Base-by-base conservation (phyloP, 2,329 filamentous ascomycete genomes). In the Nothomitra cinnamomea region DNA sequence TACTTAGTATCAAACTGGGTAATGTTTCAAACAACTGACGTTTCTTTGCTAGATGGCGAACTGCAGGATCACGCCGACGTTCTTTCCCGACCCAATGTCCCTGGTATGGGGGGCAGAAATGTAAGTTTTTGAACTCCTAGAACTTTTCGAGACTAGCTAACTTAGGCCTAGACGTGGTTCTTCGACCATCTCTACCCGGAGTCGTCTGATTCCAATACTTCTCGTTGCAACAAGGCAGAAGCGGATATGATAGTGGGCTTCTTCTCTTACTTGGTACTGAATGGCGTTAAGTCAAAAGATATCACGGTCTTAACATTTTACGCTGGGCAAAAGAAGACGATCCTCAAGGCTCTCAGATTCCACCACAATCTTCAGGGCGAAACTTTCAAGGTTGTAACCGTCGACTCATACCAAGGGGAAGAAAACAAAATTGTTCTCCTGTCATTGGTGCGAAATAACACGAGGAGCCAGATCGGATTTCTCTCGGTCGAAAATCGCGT, bases 221-320 rank as follows among this genome's bases (percentile, higher is more conserved):
- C 83, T 35, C 81, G 76, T 28, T 76, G 74, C 61, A 95, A 95
- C 60, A 64, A 69, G 0, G 66, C 72, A 1, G 89, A 95, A 62
- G 86, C 86, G 0, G 69, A 77, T 1, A 90, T 95, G 82, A 72
- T 95, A 28, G 76, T 80, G 0, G 74, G 73, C 0, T 85, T 94
- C 58, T 81, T 82, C 58, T 69, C 77, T 24, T 85, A 95, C 60
- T 76, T 95, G 0, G 64, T 82, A 1, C 68, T 79, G 55, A 90
- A 89, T 57, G 82, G 82, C 0, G 68, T 82, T 1, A 60, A 68
- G 0, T 63, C 75, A 0, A 63, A 68, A 0, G 72, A 82, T 4
- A 88, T 95, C 54, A 94, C 87, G 0, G 70, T 95, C 2, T 66
- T 95, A 51, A 90, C 87, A 0, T 95, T 92, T 62, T 95, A 95